Evolutionary conservation across 805 yeast genomes (phyloP).

Genomic region (Lachancea fermentati): DNA sequence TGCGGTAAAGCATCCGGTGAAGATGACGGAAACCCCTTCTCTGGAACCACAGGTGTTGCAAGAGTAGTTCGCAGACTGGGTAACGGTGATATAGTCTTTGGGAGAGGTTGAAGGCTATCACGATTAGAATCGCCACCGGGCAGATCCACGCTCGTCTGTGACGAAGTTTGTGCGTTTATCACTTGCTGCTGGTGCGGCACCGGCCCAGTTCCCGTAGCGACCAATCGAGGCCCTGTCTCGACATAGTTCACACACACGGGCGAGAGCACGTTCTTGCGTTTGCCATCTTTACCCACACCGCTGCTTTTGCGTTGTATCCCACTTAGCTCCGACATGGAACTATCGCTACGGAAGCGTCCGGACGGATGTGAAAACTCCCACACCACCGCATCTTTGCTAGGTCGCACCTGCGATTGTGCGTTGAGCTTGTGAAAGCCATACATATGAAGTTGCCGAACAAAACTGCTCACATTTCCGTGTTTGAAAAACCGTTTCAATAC

Average conservation of each 20-base stretch:
- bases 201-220: not conserved
- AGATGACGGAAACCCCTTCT: slow-evolving; percentile 2
- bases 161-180: not conserved
- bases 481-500: slow-evolving; percentile 70
- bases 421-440: slow-evolving; percentile 57
- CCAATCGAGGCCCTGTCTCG: slow-evolving; percentile 2
- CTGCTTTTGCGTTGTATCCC: slow-evolving; percentile 30
- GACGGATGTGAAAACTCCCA: slow-evolving; percentile 33
- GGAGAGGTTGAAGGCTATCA: not conserved
- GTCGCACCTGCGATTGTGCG: not conserved
- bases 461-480: slow-evolving; percentile 89
- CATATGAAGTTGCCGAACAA: slow-evolving; percentile 91
- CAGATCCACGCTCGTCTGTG: not conserved
- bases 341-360: slow-evolving; percentile 21
- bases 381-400: slow-evolving; percentile 6
- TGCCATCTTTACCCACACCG: slow-evolving; percentile 29
- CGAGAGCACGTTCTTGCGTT: slow-evolving; percentile 27
- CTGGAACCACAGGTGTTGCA: not conserved
- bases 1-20: slow-evolving; percentile 2
- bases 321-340: slow-evolving; percentile 18
- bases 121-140: not conserved
- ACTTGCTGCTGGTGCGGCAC: not conserved
- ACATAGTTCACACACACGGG: slow-evolving; percentile 28
- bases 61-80: slow-evolving; percentile 6
- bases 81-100: slow-evolving; percentile 2